Evolutionary conservation across 2,329 filamentous ascomycete genomes (phyloP), one percentile per base, ranked within the genome.

Genomic region (Pseudopithomyces chartarum): DNA sequence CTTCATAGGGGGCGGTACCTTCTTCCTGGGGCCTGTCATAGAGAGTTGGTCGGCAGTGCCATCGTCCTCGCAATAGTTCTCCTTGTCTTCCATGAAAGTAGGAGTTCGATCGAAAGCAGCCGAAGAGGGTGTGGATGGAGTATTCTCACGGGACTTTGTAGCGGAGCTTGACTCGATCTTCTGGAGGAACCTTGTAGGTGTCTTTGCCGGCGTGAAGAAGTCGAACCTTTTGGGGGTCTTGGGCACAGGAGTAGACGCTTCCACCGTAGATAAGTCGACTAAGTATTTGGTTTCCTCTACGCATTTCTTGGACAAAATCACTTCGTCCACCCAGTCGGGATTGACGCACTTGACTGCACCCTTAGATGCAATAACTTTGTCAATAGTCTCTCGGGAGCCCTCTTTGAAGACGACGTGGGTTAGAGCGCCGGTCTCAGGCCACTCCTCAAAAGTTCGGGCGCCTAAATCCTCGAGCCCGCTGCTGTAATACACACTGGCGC

Each of bases 351-450:
- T 87, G 36, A 97, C 90, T 29, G 90, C 81, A 6, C 91, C 91
- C 13, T 85, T 83, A 38, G 85, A 87, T 65, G 89, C 84, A 55
- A 87, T 83, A 6, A 94, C 89, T 76, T 92, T 96, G 70, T 96
- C 89, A 62, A 97, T 77, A 0, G 92, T 96, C 23, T 88, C 83
- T 68, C 89, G 88, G 40, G 87, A 87, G 44, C 92, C 92, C 69
- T 96, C 92, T 74, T 96, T 97, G 81, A 88, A 97, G 6, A 97
- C 86, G 7, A 97, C 90, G 69, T 97, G 92, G 0, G 92, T 96
- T 66, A 96, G 91, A 5, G 88, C 90, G 38, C 54, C 75, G 6
- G 86, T 85, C 67, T 88, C 89, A 88, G 90, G 93, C 57, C 65
- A 71, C 19, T 68, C 56, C 75, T 88, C 90, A 42, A 93, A 84